phyloP scores from a whole-genome alignment of 2,329 filamentous ascomycete genomes.

The Pseudogymnoascus sp. region DNA sequence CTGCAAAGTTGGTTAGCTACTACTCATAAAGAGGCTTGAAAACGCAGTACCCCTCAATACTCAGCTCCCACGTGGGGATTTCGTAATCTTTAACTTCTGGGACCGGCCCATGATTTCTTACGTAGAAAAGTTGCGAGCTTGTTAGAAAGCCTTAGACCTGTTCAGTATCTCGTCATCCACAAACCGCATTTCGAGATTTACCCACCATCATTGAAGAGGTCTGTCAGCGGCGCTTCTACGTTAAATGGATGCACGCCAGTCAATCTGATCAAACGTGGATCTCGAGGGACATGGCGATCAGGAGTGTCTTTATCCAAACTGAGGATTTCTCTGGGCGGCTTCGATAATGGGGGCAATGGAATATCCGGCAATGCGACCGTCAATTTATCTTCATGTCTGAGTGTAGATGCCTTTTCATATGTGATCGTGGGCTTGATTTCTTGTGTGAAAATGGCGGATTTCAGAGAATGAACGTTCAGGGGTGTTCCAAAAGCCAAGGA shows the following conservation, averaged over 20 bases:
- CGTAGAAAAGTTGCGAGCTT: conserved; percentile 81
- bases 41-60: conserved; percentile 62
- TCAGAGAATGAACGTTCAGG: neutral
- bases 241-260: conserved; percentile 91
- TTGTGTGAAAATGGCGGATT: neutral
- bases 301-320: conserved; percentile 76
- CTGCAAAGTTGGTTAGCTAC: neutral
- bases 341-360: conserved; percentile 61
- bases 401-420: neutral
- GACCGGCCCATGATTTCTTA: conserved; percentile 81
- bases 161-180: neutral
- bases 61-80: conserved; percentile 72
- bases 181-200: neutral
- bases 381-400: neutral
- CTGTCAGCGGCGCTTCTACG: conserved; percentile 72
- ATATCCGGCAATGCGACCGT: neutral
- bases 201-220: conserved; percentile 53
- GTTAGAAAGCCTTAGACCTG: conserved; percentile 65
- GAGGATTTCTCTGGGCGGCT: conserved; percentile 52
- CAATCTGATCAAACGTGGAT: conserved; percentile 73
- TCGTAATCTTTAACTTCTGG: conserved; percentile 66
- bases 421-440: neutral
- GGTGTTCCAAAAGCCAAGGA: neutral
- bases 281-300: conserved; percentile 71
- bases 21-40: neutral